Conservation (phyloP, 2,329 filamentous ascomycete species). For the Colletotrichum sp. region DNA sequence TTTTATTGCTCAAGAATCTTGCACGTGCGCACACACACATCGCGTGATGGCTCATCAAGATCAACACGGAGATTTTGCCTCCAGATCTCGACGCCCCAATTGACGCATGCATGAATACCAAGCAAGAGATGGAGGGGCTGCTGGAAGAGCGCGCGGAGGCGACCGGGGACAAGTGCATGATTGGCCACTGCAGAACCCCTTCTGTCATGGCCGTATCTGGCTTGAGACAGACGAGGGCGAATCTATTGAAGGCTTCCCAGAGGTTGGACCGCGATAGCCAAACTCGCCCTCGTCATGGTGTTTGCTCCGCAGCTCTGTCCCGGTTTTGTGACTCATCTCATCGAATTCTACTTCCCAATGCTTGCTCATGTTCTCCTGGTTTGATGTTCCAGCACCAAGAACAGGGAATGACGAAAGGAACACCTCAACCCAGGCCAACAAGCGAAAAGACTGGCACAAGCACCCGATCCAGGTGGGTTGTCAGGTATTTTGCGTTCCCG, state of each 20-base stretch:
- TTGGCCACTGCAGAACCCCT: not conserved
- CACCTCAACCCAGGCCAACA: not conserved
- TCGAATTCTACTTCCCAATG: not conserved
- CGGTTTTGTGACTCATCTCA: not conserved
- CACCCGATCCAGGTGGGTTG: not conserved
- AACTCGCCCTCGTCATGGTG: not conserved
- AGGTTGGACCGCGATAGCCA: not conserved
- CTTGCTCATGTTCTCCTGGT: not conserved
- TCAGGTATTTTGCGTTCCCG: not conserved
- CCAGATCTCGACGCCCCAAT: not conserved
- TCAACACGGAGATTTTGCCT: not conserved
- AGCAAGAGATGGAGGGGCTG: not conserved
- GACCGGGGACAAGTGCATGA: not conserved
- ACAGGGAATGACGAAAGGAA: not conserved
- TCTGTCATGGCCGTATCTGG: not conserved
- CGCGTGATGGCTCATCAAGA: not conserved
- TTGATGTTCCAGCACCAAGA: not conserved
- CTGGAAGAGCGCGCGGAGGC: not conserved
- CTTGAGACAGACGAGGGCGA: not conserved
- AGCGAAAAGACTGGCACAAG: not conserved
- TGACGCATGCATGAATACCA: not conserved
- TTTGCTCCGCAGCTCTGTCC: not conserved
- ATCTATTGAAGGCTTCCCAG: not conserved
- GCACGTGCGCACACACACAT: not conserved
- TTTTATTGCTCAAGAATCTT: not conserved